These are phyloP conservation scores for Leccinum subgranulosum DNA, from an alignment of 768 basidiomycete species.

Conservation along the genomic window DNA sequence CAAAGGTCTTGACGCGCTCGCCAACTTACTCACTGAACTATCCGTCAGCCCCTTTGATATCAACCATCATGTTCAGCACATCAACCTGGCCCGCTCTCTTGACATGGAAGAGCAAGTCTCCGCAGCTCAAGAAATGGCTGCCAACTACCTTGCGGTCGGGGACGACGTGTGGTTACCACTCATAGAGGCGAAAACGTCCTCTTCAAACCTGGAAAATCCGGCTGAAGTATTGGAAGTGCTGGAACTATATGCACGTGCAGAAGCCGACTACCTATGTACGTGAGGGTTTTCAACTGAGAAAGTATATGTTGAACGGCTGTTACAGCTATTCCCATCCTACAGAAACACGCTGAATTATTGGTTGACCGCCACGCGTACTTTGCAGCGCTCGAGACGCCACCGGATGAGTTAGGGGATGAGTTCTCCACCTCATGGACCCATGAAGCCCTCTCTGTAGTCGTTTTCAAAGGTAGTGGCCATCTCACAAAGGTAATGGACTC, in stretches of 20 bases:
- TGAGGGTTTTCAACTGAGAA: slow-evolving; percentile 14
- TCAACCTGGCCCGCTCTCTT: slow-evolving; percentile 54
- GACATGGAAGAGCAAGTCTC: slow-evolving; percentile 58
- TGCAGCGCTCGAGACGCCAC: slow-evolving; percentile 35
- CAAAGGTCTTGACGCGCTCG: slow-evolving; percentile 61
- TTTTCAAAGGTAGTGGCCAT: slow-evolving; percentile 57
- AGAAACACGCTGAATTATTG: slow-evolving; percentile 65
- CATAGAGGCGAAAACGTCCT: slow-evolving; percentile 50
- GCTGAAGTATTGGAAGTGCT: slow-evolving; percentile 55
- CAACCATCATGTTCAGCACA: slow-evolving; percentile 64
- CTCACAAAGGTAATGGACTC: slow-evolving; percentile 51
- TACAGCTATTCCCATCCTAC: slow-evolving; percentile 72
- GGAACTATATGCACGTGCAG: slow-evolving; percentile 61
- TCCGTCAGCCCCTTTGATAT: slow-evolving; percentile 59
- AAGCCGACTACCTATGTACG: slow-evolving; percentile 79
- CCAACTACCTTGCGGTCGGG: slow-evolving; percentile 58
- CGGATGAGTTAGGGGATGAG: slow-evolving; percentile 50
- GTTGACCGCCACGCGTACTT: slow-evolving; percentile 37
- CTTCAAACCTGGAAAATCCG: slow-evolving; percentile 48
- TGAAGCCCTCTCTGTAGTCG: slow-evolving; percentile 48
- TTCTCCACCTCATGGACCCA: slow-evolving; percentile 67
- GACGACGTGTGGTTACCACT: slow-evolving; percentile 77
- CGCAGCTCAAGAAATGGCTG: slow-evolving; percentile 64
- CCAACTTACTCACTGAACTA: slow-evolving; percentile 55
- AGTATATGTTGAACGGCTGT: slow-evolving; percentile 16